These are phyloP conservation scores for Schoenoplectus triqueter DNA, from an alignment of 202 grass and related monocot species.

Conservation along the genomic window DNA sequence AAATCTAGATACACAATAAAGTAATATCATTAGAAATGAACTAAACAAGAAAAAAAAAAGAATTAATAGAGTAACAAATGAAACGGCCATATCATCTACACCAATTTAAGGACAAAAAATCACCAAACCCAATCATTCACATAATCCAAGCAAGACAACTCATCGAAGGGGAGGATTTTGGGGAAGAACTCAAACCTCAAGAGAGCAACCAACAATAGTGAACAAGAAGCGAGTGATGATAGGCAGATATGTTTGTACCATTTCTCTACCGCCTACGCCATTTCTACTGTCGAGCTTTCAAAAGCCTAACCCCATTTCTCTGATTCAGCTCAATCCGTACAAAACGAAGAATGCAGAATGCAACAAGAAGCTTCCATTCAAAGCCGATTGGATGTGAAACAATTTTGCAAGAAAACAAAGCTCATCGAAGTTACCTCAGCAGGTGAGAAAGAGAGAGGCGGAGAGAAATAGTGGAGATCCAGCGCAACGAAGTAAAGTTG, in stretches of 20 bases:
- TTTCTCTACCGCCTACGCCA: conserved; percentile 97
- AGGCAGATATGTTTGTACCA: conserved; percentile 99
- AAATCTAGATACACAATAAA: conserved; percentile 61
- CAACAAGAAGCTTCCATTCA: too few relatives aligned
- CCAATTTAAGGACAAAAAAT: neutral
- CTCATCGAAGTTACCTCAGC: too few relatives aligned
- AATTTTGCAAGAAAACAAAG: too few relatives aligned
- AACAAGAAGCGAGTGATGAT: conserved; percentile 97
- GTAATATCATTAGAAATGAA: conserved; percentile 13
- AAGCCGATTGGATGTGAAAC: too few relatives aligned
- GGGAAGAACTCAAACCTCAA: conserved; percentile 52
- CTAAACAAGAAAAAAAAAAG: neutral
- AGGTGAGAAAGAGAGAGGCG: too few relatives aligned
- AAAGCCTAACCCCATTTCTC: conserved; percentile 37
- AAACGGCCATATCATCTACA: conserved; percentile 87
- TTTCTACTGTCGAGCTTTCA: conserved; percentile 30
- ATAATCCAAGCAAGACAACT: neutral
- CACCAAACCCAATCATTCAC: conserved; percentile 14
- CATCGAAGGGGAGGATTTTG: neutral
- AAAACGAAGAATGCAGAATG: too few relatives aligned
- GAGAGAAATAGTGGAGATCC: too few relatives aligned
- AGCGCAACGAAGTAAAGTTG: too few relatives aligned
- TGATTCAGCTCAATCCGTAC: conserved; percentile 37
- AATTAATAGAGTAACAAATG: conserved; percentile 26
- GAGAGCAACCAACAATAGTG: conserved; percentile 92